These are phyloP conservation scores for Linnemannia elongata DNA, from an alignment of 192 early-diverging fungal species.

Conservation along the genomic window DNA sequence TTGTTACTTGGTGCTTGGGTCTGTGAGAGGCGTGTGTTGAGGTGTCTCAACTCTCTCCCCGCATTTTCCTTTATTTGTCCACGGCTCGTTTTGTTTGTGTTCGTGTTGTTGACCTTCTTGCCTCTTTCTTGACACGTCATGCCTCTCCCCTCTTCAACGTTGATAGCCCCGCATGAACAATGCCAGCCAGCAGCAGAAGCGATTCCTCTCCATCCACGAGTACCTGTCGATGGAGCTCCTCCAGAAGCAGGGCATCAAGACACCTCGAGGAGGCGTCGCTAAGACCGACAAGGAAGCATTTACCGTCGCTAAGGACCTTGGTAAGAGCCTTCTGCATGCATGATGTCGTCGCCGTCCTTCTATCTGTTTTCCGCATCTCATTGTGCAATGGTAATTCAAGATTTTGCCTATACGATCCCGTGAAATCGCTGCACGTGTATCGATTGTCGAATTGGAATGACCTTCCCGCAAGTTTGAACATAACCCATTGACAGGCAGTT, in stretches of 20 bases:
- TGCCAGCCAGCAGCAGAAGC: slow-evolving; percentile 72
- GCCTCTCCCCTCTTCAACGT: background rate
- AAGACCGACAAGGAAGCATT: slow-evolving; percentile 89
- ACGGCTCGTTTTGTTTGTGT: background rate
- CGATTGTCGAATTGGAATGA: background rate
- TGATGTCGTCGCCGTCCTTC: background rate
- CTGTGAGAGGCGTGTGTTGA: background rate
- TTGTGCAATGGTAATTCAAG: background rate
- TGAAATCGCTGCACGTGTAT: background rate
- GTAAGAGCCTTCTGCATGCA: slow-evolving; percentile 42
- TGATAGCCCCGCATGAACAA: slow-evolving; percentile 52
- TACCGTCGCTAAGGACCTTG: slow-evolving; percentile 85
- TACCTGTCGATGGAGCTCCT: slow-evolving; percentile 96
- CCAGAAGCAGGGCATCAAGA: slow-evolving; percentile 92
- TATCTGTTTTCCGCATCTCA: background rate
- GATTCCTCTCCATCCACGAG: slow-evolving; percentile 98
- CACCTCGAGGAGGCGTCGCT: slow-evolving; percentile 92
- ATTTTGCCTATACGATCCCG: background rate
- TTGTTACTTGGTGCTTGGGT: background rate
- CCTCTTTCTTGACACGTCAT: background rate
- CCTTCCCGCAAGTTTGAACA: too few species aligned
- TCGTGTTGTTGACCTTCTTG: background rate
- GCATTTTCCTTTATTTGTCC: slow-evolving; percentile 10
- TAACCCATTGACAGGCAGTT: too few species aligned
- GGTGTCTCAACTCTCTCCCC: background rate